These are phyloP conservation scores for Claviceps pazoutovae DNA, from an alignment of 2,329 filamentous ascomycete genomes.

Conservation along the genomic window DNA sequence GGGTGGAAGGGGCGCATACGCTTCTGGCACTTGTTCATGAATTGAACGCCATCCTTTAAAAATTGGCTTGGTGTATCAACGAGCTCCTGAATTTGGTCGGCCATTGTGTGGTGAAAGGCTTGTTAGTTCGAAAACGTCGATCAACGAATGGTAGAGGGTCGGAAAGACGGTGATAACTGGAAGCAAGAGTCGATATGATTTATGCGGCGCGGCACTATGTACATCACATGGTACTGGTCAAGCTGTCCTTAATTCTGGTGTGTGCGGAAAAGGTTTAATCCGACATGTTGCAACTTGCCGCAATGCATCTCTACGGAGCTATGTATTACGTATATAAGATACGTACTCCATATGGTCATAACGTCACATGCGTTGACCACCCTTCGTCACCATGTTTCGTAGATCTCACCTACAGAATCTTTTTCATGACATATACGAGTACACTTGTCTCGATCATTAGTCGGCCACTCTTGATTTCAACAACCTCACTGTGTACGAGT, in stretches of 20 bases:
- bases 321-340: no score
- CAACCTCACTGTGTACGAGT: no score
- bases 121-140: neutral
- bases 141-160: neutral
- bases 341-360: no score
- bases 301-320: neutral
- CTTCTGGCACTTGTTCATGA: slow-evolving; percentile 49
- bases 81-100: slow-evolving; percentile 56
- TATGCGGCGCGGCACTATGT: neutral
- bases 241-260: slow-evolving; percentile 5
- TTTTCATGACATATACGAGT: no score
- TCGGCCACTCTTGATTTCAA: no score
- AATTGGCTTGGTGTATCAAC: slow-evolving; percentile 56
- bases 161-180: neutral
- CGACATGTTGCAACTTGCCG: neutral
- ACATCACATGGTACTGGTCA: neutral
- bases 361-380: no score
- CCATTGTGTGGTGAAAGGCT: slow-evolving; percentile 29
- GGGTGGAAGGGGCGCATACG: slow-evolving; percentile 27
- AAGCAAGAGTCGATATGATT: neutral
- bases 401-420: no score
- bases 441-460: no score
- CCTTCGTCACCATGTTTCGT: no score
- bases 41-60: slow-evolving; percentile 45
- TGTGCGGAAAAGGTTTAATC: slow-evolving; percentile 4